Percentiles rank a stretch among this genome's conserved stretches.
Conservation (phyloP, 2,329 filamentous ascomycete species). For the Xylaria digitata region DNA sequence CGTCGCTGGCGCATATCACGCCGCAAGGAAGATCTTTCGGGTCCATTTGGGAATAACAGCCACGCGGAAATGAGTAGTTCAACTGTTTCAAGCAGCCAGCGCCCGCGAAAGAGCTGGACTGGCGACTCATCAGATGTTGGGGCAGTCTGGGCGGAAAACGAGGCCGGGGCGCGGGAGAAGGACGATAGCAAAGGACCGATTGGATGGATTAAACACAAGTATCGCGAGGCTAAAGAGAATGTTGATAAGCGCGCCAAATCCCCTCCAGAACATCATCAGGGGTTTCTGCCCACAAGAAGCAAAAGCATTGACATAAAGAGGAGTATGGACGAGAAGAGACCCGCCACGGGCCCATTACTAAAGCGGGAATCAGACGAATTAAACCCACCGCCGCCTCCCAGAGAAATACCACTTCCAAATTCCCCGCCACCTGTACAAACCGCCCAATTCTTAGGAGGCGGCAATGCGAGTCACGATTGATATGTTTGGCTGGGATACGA, state of each 20-base stretch:
- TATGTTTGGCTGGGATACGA: constrained; percentile 31
- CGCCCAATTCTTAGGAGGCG: constrained; percentile 42
- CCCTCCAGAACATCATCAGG: constrained; percentile 57
- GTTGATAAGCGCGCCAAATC: constrained; percentile 68
- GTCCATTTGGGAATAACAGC: constrained; percentile 69
- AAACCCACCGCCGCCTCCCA: constrained; percentile 37
- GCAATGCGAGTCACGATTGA: constrained; percentile 34
- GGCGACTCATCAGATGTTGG: constrained; percentile 63
- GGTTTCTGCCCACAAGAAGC: constrained; percentile 54
- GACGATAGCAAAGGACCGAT: constrained; percentile 65
- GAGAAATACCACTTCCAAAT: constrained; percentile 46
- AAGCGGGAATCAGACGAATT: constrained; percentile 27
- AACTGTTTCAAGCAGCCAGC: constrained; percentile 72
- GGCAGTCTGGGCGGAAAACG: constrained; percentile 54
- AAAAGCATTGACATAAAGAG: constrained; percentile 63
- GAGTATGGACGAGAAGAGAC: constrained; percentile 52
- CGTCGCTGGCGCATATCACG: constrained; percentile 79
- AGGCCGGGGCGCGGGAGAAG: constrained; percentile 54
- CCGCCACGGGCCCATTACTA: constrained; percentile 19
- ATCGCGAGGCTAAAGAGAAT: constrained; percentile 68
- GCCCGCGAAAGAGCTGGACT: constrained; percentile 61
- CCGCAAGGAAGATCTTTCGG: constrained; percentile 66
- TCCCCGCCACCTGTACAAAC: constrained; percentile 45
- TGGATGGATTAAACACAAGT: constrained; percentile 70
- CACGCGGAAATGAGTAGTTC: constrained; percentile 74